Evolutionary conservation across 192 early-diverging fungal species (phyloP), one percentile per base, ranked within the genome.

Genomic region (Podila epicladia): DNA sequence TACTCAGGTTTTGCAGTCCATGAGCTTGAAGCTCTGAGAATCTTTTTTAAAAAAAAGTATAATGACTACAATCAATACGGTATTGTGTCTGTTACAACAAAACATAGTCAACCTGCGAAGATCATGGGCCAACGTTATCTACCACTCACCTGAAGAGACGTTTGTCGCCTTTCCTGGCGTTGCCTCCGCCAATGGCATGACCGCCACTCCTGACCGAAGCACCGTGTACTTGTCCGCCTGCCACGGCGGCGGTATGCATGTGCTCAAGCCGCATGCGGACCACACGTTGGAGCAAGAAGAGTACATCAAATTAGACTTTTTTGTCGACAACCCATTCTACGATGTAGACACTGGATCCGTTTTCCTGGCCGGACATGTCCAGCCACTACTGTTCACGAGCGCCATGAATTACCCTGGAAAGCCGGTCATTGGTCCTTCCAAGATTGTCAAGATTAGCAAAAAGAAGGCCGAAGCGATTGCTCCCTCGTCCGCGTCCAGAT

Each of bases 181-280:
- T 12, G 53, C n/a, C 15, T 64, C 70, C 29, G 76, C 76, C 26
- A 79, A 79, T 24, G 76, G 76, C 11, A 79, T 79, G 60, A 68
- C 76, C 12, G 37, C 65, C 17, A 79, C 67, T 57, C 11, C 9
- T 1, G 76, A 79, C 17, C 58, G 61, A 0, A 67, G 69, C 22
- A 51, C 62, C 22, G 5, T 79, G 59, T 72, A 53, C 50, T 50
- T 79, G 60, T 79, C 76, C 4, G 76, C 50, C 22, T 79, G 76
- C 41, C 45, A 79, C 20, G 76, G 76, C 6, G 70, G 22, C 17
- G 69, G 19, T 3, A 13, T 79, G 29, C 70, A 72, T 58, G 48
- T 79, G 12, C 60, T 79, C 31, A 24, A 57, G 28, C 65, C 70
- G 20, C 45, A 9, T 11, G 37, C 26, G 7, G 62, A 65, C 49